These are phyloP conservation scores for Talaromyces sp. DNA, from an alignment of 2,329 filamentous ascomycete species.

Conservation along the genomic window DNA sequence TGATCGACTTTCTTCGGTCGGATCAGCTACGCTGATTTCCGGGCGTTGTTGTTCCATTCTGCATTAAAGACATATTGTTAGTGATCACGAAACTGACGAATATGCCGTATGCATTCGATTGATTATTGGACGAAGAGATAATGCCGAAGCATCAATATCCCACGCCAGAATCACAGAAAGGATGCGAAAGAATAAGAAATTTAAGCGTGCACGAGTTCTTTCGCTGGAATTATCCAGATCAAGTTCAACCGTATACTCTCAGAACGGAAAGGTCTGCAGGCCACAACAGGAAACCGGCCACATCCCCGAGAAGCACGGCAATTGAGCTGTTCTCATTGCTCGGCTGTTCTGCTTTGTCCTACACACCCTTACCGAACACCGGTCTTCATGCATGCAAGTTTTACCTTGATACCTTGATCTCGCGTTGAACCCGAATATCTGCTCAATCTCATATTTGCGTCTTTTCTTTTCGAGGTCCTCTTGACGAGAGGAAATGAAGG, in stretches of 20 bases:
- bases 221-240: slow-evolving; percentile 46
- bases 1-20: slow-evolving; percentile 25
- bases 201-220: slow-evolving; percentile 42
- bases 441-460: slow-evolving; percentile 39
- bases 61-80: background rate
- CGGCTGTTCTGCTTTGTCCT: background rate
- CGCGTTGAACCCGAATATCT: slow-evolving; percentile 34
- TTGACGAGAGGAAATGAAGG: background rate
- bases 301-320: background rate
- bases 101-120: background rate
- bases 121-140: background rate
- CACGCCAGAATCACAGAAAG: background rate
- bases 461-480: slow-evolving; percentile 3
- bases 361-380: slow-evolving; percentile 34
- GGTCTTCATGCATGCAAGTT: slow-evolving; percentile 38
- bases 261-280: slow-evolving; percentile 31
- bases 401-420: slow-evolving; percentile 42
- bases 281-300: background rate
- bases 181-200: slow-evolving; percentile 16
- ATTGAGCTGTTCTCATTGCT: background rate
- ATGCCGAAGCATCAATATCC: background rate
- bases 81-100: background rate
- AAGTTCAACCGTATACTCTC: slow-evolving; percentile 46
- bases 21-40: slow-evolving; percentile 29
- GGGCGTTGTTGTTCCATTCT: slow-evolving; percentile 34